phyloP scores from a whole-genome alignment of 2,329 filamentous ascomycete species.

The Chaetothyriales sp. region DNA sequence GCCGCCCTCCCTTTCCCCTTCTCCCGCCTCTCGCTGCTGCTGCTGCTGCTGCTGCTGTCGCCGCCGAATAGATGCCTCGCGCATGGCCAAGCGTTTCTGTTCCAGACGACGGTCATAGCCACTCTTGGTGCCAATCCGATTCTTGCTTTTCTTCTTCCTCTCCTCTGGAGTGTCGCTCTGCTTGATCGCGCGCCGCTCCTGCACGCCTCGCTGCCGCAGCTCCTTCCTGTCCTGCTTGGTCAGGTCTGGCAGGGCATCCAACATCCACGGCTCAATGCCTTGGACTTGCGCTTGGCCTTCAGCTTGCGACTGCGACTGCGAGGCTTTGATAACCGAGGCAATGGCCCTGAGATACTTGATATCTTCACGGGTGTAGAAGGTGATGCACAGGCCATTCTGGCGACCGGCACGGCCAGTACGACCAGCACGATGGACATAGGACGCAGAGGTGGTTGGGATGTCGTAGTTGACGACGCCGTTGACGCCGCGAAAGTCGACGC shows the following conservation, averaged over 20 bases:
- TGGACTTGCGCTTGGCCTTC: constrained; percentile 40
- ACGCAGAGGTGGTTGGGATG: constrained; percentile 75
- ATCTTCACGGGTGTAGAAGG: constrained; percentile 90
- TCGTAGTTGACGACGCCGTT: constrained; percentile 98
- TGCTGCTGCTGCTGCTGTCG: too few relatives aligned
- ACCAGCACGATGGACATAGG: constrained; percentile 86
- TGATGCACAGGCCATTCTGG: constrained; percentile 76
- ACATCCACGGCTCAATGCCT: constrained; percentile 65
- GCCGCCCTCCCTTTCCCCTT: neutral
- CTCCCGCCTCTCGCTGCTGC: too few relatives aligned
- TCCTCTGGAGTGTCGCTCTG: constrained; percentile 26
- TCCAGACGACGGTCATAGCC: constrained; percentile 33
- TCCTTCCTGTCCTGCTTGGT: constrained; percentile 71
- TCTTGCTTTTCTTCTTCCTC: constrained; percentile 32
- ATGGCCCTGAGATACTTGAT: constrained; percentile 79
- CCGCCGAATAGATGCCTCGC: neutral
- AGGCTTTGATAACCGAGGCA: constrained; percentile 77
- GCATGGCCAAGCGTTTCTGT: neutral
- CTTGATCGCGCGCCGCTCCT: constrained; percentile 42
- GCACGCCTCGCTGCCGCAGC: constrained; percentile 67
- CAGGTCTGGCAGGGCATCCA: constrained; percentile 71
- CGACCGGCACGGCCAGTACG: constrained; percentile 79
- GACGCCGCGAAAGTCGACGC: constrained; percentile 86
- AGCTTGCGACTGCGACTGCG: constrained; percentile 35
- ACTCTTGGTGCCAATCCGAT: constrained; percentile 55